Percentiles rank a stretch among this genome's conserved stretches.
These are phyloP conservation scores for Monosporascus sp. DNA, from an alignment of 2,329 filamentous ascomycete species.

Conservation along the genomic window DNA sequence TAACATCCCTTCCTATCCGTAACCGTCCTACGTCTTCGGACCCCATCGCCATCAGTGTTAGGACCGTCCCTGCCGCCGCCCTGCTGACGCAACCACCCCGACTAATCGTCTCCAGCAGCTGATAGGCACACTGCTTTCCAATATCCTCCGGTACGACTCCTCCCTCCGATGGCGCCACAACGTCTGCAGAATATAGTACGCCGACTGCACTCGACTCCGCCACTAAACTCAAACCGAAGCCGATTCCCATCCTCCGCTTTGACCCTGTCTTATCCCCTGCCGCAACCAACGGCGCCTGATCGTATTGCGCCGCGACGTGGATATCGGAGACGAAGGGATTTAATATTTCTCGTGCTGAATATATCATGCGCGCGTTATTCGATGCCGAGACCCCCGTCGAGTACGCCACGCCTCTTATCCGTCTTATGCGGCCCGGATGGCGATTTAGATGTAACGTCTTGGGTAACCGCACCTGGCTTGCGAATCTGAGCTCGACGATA, in stretches of 20 bases:
- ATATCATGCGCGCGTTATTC: constrained; percentile 94
- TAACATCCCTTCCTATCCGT: constrained; percentile 71
- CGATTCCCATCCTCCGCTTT: constrained; percentile 70
- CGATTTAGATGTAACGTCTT: constrained; percentile 87
- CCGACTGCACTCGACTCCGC: constrained; percentile 82
- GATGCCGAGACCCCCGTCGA: constrained; percentile 85
- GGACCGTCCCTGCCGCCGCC: constrained; percentile 65
- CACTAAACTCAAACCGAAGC: constrained; percentile 85
- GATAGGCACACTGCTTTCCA: constrained; percentile 80
- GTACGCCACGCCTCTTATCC: constrained; percentile 89
- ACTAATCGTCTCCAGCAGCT: constrained; percentile 77
- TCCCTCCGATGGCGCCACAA: constrained; percentile 67
- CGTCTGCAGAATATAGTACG: constrained; percentile 82
- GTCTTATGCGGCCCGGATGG: constrained; percentile 77
- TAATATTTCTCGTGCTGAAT: constrained; percentile 77
- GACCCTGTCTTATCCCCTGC: constrained; percentile 46
- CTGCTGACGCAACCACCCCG: constrained; percentile 76
- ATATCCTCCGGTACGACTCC: constrained; percentile 86
- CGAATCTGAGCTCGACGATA: constrained; percentile 88
- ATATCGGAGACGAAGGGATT: constrained; percentile 85
- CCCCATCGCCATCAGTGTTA: constrained; percentile 96
- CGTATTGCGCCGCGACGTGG: constrained; percentile 79
- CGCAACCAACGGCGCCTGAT: constrained; percentile 54
- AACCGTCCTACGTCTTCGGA: constrained; percentile 90
- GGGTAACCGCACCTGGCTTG: constrained; percentile 85